Evolutionary conservation across 495 filamentous ascomycete species (phyloP).

Genomic region (Xylaria cubensis): DNA sequence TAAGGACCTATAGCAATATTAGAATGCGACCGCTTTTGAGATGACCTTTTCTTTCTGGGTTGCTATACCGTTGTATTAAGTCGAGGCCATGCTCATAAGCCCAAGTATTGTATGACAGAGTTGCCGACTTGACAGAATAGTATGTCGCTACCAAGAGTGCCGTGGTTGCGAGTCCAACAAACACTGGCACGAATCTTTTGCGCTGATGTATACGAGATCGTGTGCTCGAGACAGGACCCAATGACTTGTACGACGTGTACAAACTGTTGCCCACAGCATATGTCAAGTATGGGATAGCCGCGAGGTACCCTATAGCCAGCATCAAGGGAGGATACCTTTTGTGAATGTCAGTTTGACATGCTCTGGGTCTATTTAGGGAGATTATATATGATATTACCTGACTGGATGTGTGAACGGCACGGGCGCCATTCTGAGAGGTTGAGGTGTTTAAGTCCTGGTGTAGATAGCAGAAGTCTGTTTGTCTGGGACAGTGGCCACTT

Average conservation of each 20-base stretch:
- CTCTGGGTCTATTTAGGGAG: not conserved
- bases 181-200: constrained; percentile 47
- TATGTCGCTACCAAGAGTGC: constrained; percentile 47
- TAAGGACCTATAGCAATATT: constrained; percentile 15
- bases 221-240: constrained; percentile 54
- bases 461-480: not conserved
- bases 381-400: constrained; percentile 31
- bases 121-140: constrained; percentile 43
- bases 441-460: not conserved
- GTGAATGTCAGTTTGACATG: constrained; percentile 1
- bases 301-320: constrained; percentile 43
- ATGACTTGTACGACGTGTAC: constrained; percentile 51
- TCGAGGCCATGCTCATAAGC: constrained; percentile 53
- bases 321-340: constrained; percentile 49
- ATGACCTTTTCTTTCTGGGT: constrained; percentile 17
- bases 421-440: constrained; percentile 42
- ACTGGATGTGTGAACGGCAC: constrained; percentile 39
- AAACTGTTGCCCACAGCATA: constrained; percentile 47
- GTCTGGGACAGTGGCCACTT: not conserved
- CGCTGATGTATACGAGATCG: constrained; percentile 52
- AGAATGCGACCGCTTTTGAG: not conserved
- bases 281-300: constrained; percentile 45
- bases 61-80: constrained; percentile 43
- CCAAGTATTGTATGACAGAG: constrained; percentile 58
- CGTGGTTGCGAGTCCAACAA: constrained; percentile 49